These are phyloP conservation scores for Penicillium paneum DNA, from an alignment of 2,329 filamentous ascomycete genomes.

Conservation along the genomic window DNA sequence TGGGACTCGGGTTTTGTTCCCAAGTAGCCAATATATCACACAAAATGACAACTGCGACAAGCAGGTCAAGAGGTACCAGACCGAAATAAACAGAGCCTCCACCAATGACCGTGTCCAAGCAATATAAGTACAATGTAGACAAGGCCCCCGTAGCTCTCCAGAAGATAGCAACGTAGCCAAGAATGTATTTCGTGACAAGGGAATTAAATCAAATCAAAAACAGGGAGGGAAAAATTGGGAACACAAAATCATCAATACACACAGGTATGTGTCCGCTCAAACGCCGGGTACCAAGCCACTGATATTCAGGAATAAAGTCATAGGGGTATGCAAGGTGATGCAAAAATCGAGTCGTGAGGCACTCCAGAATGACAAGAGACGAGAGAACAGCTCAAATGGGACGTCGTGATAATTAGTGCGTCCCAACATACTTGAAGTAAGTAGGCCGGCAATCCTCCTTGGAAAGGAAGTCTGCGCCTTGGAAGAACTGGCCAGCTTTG, in stretches of 20 bases:
- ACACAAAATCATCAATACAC: conserved; percentile 22
- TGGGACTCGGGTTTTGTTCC: conserved; percentile 6
- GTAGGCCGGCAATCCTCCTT: conserved; percentile 92
- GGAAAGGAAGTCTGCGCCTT: conserved; percentile 79
- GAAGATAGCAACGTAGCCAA: conserved; percentile 13
- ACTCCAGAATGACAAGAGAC: conserved; percentile 14
- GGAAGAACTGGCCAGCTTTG: conserved; percentile 80
- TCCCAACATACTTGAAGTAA: conserved; percentile 94
- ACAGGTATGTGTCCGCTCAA: conserved; percentile 27
- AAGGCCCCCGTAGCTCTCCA: conserved; percentile 16
- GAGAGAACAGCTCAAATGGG: conserved; percentile 7
- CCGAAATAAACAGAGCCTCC: not conserved
- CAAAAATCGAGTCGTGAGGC: conserved; percentile 19
- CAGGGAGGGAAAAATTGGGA: conserved; percentile 4
- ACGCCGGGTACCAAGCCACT: conserved; percentile 25
- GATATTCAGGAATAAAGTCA: conserved; percentile 23
- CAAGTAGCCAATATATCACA: conserved; percentile 10
- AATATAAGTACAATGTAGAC: conserved; percentile 32
- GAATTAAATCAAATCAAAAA: conserved; percentile 2
- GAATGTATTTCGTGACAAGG: conserved; percentile 18
- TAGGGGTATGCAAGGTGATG: conserved; percentile 24
- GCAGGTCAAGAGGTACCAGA: not conserved
- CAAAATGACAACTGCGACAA: not conserved
- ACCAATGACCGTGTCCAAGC: conserved; percentile 18
- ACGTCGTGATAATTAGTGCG: conserved; percentile 54